Percentiles rank a stretch among this genome's conserved stretches.
phyloP scores from a whole-genome alignment of 257 asterid genomes.

The Nicotiana undulata region DNA sequence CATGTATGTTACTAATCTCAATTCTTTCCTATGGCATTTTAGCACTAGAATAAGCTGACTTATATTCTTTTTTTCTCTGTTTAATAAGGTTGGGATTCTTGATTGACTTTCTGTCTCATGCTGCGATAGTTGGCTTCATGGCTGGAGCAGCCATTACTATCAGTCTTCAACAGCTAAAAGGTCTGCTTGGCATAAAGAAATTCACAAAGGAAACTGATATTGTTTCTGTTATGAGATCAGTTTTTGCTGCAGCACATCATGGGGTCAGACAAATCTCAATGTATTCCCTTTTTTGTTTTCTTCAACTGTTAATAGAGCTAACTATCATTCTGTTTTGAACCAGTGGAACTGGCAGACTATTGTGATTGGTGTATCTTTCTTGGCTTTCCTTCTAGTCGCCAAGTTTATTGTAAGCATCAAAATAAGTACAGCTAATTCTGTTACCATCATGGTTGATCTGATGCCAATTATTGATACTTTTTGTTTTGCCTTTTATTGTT shows the following conservation, averaged over 20 bases:
- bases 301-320: background rate
- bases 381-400: conserved; percentile 46
- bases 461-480: background rate
- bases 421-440: background rate
- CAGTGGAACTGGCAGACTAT: conserved; percentile 88
- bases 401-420: conserved; percentile 55
- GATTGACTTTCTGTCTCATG: conserved; percentile 71
- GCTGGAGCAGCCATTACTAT: conserved; percentile 75
- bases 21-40: background rate
- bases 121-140: conserved; percentile 71
- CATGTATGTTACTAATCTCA: background rate
- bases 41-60: background rate
- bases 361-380: conserved; percentile 50
- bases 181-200: conserved; percentile 49
- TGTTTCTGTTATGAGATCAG: conserved; percentile 62
- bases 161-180: conserved; percentile 77
- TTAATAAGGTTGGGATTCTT: conserved; percentile 61
- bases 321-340: background rate
- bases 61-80: background rate
- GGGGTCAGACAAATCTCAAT: conserved; percentile 37
- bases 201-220: conserved; percentile 64
- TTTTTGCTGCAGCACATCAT: conserved; percentile 36
- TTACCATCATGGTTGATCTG: background rate
- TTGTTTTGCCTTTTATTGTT: background rate
- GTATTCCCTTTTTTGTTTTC: background rate